Evolutionary conservation across 2,329 filamentous ascomycete species (phyloP).

Genomic region (Ophiostoma perfectum): DNA sequence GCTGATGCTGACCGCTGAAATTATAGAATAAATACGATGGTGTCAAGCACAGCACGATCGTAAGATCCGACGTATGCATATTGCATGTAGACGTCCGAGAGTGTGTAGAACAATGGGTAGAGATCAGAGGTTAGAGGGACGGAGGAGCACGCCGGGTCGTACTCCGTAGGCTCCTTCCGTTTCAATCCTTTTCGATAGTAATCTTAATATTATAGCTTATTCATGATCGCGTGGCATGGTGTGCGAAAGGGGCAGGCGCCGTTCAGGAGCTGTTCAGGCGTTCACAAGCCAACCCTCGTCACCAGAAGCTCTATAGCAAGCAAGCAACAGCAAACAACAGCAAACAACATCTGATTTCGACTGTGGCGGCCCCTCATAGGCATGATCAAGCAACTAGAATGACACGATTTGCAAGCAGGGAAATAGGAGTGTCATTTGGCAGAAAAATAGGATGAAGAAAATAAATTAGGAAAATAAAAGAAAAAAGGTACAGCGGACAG

Average conservation of each 20-base stretch:
- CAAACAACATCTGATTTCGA: background rate
- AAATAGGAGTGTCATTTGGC: conserved; percentile 11
- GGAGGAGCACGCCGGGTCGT: background rate
- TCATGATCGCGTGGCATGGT: background rate
- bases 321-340: background rate
- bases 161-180: background rate
- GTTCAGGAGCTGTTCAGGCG: background rate
- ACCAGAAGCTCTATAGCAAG: background rate
- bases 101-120: background rate
- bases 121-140: background rate
- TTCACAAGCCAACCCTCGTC: no score
- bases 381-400: conserved; percentile 12
- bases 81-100: background rate
- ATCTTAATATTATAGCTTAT: background rate
- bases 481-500: background rate
- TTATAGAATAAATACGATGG: background rate
- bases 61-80: background rate
- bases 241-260: background rate
- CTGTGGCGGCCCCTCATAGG: background rate
- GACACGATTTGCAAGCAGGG: conserved; percentile 16
- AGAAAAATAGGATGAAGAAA: background rate
- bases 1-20: background rate
- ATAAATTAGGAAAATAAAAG: background rate
- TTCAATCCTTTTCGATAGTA: background rate
- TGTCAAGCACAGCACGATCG: background rate